A percentile compares a stretch with the other conserved stretches of the same genome.
Evolutionary conservation across 371 early-diverging fungal genomes (phyloP).

Genomic region (Coemansia sp.): DNA sequence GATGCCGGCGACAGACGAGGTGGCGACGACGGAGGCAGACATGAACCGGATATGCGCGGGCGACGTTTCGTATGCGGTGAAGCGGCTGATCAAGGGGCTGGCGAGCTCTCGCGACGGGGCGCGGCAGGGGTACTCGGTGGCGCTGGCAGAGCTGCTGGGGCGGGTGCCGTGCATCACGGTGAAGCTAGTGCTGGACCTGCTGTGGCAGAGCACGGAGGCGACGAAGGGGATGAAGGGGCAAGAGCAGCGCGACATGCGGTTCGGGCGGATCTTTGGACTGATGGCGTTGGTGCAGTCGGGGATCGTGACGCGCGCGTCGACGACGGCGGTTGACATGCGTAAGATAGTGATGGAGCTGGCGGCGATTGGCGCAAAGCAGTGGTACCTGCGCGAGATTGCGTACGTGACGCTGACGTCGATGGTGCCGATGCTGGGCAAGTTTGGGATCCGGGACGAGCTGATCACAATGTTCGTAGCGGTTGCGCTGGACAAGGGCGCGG

Average conservation of each 20-base stretch:
- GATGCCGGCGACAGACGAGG: constrained; percentile 39
- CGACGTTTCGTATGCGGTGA: constrained; percentile 86
- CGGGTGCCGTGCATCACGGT: constrained; percentile 55
- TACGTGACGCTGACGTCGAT: constrained; percentile 61
- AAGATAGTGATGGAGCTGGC: constrained; percentile 65
- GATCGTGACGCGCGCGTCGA: constrained; percentile 62
- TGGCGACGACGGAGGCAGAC: constrained; percentile 59
- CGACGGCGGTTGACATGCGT: constrained; percentile 63
- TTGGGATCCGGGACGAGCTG: constrained; percentile 23
- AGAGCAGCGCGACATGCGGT: constrained; percentile 85
- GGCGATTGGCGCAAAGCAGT: constrained; percentile 66
- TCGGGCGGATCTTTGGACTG: constrained; percentile 87
- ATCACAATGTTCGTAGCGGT: constrained; percentile 37
- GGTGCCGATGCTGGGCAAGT: constrained; percentile 35
- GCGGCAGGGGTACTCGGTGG: constrained; percentile 91
- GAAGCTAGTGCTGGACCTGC: constrained; percentile 65
- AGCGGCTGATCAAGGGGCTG: constrained; percentile 85
- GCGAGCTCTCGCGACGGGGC: constrained; percentile 87
- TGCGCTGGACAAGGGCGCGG: constrained; percentile 42
- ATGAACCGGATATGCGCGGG: constrained; percentile 63
- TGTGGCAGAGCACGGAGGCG: constrained; percentile 58
- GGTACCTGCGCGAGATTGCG: constrained; percentile 74
- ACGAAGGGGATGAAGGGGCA: constrained; percentile 51
- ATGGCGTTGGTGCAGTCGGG: constrained; percentile 81
- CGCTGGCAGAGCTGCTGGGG: constrained; percentile 76